Evolutionary conservation across 768 basidiomycete species (phyloP).

Genomic region (Phaffia australis): DNA sequence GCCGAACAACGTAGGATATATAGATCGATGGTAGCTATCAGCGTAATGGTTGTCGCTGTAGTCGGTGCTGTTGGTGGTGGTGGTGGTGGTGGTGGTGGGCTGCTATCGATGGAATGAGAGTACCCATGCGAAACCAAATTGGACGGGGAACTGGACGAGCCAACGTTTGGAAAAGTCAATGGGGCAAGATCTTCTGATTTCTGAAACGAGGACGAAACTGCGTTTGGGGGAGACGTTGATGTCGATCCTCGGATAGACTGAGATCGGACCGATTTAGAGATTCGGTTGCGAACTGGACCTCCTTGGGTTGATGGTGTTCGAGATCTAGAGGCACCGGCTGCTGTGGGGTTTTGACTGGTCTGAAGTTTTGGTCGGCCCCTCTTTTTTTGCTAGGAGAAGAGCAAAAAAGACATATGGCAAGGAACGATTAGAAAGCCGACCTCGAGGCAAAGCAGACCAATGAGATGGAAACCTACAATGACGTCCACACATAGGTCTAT

Average conservation of each 20-base stretch:
- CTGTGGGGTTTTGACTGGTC: not conserved
- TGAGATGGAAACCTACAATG: not conserved
- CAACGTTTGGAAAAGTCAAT: too few relatives aligned
- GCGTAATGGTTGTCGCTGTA: constrained; percentile 3
- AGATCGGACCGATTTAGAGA: not conserved
- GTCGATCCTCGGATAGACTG: not conserved
- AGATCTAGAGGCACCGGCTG: not conserved
- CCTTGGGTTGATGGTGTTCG: not conserved
- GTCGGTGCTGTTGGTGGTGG: constrained; percentile 2
- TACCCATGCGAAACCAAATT: constrained; percentile 4
- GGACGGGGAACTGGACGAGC: not conserved
- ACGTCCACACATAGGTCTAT: constrained; percentile 8
- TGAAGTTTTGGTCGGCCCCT: not conserved
- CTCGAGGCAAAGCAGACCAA: too few relatives aligned
- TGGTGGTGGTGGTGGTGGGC: constrained; percentile 3
- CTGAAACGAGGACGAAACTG: not conserved
- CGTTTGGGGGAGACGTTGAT: not conserved
- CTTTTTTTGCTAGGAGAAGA: not conserved
- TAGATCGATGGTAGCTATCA: constrained; percentile 13
- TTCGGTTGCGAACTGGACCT: not conserved
- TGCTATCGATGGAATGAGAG: constrained; percentile 1
- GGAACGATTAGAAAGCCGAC: too few relatives aligned
- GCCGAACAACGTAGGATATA: constrained; percentile 11
- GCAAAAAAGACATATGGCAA: too few relatives aligned
- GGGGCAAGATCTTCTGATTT: not conserved